These are phyloP conservation scores for Neofusicoccum sp. DNA, from an alignment of 2,329 filamentous ascomycete species.

Conservation along the genomic window DNA sequence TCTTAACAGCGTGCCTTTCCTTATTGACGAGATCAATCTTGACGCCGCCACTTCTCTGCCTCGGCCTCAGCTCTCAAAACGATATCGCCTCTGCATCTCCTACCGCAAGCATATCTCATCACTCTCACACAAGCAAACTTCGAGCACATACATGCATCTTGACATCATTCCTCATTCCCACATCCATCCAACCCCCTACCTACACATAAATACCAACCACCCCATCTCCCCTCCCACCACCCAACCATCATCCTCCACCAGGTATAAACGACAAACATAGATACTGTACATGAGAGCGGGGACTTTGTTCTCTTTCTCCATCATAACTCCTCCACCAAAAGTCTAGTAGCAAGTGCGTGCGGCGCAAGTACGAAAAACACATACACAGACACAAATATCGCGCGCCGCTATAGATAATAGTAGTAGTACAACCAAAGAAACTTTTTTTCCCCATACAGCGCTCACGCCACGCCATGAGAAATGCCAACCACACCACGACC, in stretches of 20 bases:
- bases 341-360: not conserved
- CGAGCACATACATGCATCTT: too few relatives aligned
- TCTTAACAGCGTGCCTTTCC: too few relatives aligned
- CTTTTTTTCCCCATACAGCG: conserved; percentile 7
- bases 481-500: not conserved
- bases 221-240: not conserved
- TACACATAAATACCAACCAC: not conserved
- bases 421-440: conserved; percentile 15
- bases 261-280: conserved; percentile 1
- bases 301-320: conserved; percentile 1
- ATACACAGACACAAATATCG: too few relatives aligned
- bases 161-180: too few relatives aligned
- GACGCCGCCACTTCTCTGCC: too few relatives aligned
- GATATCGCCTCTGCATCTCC: too few relatives aligned
- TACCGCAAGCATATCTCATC: too few relatives aligned
- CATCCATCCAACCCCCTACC: too few relatives aligned
- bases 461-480: conserved; percentile 8
- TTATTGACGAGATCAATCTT: too few relatives aligned
- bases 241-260: not conserved
- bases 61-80: too few relatives aligned
- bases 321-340: conserved; percentile 3
- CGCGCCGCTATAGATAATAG: not conserved
- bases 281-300: conserved; percentile 18
- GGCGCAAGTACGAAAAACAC: not conserved
- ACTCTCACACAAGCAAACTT: too few relatives aligned